phyloP scores from a whole-genome alignment of 2,329 filamentous ascomycete genomes.

The Pseudogymnoascus sp. region DNA sequence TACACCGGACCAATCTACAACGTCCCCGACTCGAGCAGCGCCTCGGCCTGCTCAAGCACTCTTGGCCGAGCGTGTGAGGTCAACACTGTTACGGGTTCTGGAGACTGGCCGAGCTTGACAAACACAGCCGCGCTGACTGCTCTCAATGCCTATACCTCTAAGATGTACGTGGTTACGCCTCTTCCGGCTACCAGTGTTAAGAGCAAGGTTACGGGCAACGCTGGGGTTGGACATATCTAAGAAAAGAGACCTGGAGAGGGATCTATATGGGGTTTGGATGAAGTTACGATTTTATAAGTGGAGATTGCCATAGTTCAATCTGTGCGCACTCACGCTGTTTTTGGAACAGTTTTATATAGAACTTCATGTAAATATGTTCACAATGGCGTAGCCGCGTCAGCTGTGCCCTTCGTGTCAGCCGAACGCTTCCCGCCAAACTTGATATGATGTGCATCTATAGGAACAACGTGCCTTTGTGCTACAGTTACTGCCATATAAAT shows the following conservation, averaged over 20 bases:
- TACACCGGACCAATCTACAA: conserved; percentile 14
- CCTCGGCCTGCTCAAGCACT: not conserved
- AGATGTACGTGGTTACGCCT: conserved; percentile 28
- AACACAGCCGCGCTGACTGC: conserved; percentile 23
- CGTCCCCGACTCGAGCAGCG: conserved; percentile 16
- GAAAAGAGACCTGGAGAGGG: not conserved
- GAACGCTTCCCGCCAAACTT: not conserved
- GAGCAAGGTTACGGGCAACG: conserved; percentile 26
- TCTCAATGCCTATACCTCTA: conserved; percentile 27
- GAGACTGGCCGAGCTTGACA: conserved; percentile 18
- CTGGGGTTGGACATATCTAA: conserved; percentile 25
- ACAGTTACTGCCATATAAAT: not conserved
- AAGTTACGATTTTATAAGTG: not conserved
- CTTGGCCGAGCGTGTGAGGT: not conserved
- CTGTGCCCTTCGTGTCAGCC: not conserved
- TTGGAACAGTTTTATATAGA: not conserved
- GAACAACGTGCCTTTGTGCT: not conserved
- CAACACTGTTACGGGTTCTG: conserved; percentile 16
- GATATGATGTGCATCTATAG: not conserved
- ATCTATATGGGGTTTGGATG: not conserved
- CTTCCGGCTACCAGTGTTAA: conserved; percentile 23
- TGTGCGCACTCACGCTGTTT: not conserved
- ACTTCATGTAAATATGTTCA: not conserved
- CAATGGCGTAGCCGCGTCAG: not conserved
- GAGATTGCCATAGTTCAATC: not conserved